Evolutionary conservation across 179 eudicot genomes (phyloP).

Genomic region (Nepenthes alata): DNA sequence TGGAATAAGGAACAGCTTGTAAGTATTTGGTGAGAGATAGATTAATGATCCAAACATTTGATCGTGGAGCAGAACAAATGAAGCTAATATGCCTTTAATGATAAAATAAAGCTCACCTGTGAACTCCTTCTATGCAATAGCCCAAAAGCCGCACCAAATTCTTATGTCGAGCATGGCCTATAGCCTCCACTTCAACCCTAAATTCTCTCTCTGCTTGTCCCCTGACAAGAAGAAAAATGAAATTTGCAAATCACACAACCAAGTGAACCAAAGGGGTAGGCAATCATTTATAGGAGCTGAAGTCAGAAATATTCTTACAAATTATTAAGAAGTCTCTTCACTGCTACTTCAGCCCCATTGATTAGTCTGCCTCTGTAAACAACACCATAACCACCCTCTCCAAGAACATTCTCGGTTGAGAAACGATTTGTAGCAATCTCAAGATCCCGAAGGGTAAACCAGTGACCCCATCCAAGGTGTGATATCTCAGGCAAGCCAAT

Average conservation of each 20-base stretch:
- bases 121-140: constrained; percentile 90
- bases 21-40: background rate
- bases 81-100: background rate
- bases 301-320: constrained; percentile 42
- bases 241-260: constrained; percentile 2
- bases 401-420: constrained; percentile 52
- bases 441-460: constrained; percentile 95
- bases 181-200: constrained; percentile 94
- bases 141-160: constrained; percentile 92
- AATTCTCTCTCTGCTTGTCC: constrained; percentile 97
- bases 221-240: constrained; percentile 22
- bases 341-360: constrained; percentile 86
- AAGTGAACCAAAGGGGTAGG: background rate
- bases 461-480: constrained; percentile 97
- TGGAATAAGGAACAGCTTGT: too few relatives aligned
- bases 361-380: constrained; percentile 63
- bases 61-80: too few relatives aligned
- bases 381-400: constrained; percentile 97
- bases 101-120: constrained; percentile 41
- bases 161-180: constrained; percentile 95
- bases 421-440: constrained; percentile 66
- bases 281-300: background rate
- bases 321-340: constrained; percentile 87
- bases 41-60: background rate
- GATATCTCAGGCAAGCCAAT: constrained; percentile 85